These are phyloP conservation scores for Microcera coccophila DNA, from an alignment of 2,329 filamentous ascomycete species.

Conservation along the genomic window DNA sequence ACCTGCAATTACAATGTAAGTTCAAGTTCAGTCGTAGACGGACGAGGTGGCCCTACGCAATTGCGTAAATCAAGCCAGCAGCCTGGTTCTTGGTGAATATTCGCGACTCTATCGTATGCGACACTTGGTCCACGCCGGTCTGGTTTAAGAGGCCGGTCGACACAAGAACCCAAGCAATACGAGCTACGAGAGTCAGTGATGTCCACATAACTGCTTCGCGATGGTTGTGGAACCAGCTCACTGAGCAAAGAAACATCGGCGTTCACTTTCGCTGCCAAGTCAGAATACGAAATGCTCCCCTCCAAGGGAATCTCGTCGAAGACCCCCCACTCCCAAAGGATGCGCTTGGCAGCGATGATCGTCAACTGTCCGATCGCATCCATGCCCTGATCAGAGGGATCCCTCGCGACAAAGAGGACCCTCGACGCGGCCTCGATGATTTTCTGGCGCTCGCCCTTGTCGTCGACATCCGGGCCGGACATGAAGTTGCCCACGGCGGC, in stretches of 20 bases:
- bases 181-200: background rate
- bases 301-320: background rate
- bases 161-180: background rate
- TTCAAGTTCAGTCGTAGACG: background rate
- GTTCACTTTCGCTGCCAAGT: background rate
- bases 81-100: background rate
- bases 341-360: background rate
- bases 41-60: background rate
- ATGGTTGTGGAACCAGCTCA: background rate
- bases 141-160: background rate
- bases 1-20: background rate
- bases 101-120: background rate
- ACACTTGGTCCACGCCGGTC: background rate
- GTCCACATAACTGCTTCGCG: background rate
- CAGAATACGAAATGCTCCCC: background rate
- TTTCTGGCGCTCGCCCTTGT: too few species aligned
- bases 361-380: background rate
- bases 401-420: background rate
- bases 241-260: background rate
- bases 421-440: background rate
- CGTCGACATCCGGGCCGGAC: too few species aligned
- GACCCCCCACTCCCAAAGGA: background rate
- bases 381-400: background rate
- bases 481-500: too few species aligned
- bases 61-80: background rate